Percentiles rank a stretch among this genome's conserved stretches.
These are phyloP conservation scores for Boletus vinaceobasis DNA, from an alignment of 768 basidiomycete genomes.

Conservation along the genomic window DNA sequence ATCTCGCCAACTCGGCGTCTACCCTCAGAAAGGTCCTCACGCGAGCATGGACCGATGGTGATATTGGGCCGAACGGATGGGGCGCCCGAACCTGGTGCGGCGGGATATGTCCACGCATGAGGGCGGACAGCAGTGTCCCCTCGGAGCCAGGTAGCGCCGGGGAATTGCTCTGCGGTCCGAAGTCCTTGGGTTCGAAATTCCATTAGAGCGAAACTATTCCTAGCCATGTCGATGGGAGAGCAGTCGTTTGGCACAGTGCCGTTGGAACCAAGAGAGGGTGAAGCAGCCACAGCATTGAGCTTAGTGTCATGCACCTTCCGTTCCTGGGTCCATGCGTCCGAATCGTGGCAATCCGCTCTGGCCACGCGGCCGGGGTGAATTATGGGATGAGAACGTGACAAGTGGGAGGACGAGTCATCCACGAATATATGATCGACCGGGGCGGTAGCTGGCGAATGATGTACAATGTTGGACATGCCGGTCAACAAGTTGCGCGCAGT, in stretches of 20 bases:
- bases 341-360: conserved; percentile 24
- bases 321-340: conserved; percentile 19
- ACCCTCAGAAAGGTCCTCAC: conserved; percentile 14
- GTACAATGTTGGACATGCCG: conserved; percentile 7
- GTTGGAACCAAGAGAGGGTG: conserved; percentile 12
- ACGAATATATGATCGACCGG: neutral
- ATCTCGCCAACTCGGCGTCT: conserved; percentile 17
- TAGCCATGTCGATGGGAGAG: neutral
- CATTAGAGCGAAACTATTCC: conserved; percentile 3
- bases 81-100: conserved; percentile 1
- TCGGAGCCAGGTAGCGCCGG: neutral
- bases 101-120: conserved; percentile 3
- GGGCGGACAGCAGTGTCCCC: neutral
- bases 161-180: neutral
- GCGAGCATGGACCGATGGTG: neutral
- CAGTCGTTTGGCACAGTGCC: neutral
- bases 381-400: conserved; percentile 7
- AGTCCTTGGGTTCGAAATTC: neutral
- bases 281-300: conserved; percentile 5
- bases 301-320: conserved; percentile 7
- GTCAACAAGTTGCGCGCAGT: conserved; percentile 2
- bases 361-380: conserved; percentile 21
- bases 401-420: conserved; percentile 2
- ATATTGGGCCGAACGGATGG: neutral
- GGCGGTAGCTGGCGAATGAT: neutral